Evolutionary conservation across 1,284 basidiomycete genomes (phyloP), one percentile per base, ranked within the genome.

Genomic region (Schizopora paradoxa): DNA sequence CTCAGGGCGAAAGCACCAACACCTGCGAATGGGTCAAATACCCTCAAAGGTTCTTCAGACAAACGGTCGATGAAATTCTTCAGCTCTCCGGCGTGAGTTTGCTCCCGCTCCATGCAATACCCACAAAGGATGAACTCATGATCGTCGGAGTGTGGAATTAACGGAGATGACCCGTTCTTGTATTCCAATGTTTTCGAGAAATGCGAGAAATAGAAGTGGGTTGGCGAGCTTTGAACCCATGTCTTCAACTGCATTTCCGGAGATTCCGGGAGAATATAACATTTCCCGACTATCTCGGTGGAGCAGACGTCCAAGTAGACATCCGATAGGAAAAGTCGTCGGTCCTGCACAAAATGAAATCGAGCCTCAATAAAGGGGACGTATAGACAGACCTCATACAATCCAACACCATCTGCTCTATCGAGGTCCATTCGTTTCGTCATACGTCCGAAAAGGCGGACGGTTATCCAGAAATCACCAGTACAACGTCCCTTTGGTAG

Each of bases 21-120:
- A 5, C 85, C 85, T 10, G 68, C 74, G 54, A 85, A 87, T 0
- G 82, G 65, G 60, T 87, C 84, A 19, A 87, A 64, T 0, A 71
- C 65, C 2, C 66, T 60, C 16, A 83, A 55, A 0, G 67, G 67
- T 2, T 56, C 56, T 3, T 43, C 40, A 3, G 66, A 51, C 51
- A 69, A 69, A 13, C 61, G 54, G 2, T 58, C 66, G 13, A 43
- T 45, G 49, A 62, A 64, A 8, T 43, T 27, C 5, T 48, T 29
- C 5, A 55, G 57, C 11, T 57, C 54, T 35, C 63, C 54, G 33
- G 65, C 38, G 25, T 58, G 51, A 1, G 56, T 37, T 4, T 68
- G 48, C 26, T 69, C 58, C 21, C 66, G 61, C 35, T 61, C 49
- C 28, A 63, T 63, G 53, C 81, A 86, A 1, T 52, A 39, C 2